Base-by-base conservation (phyloP, 192 early-diverging fungal genomes). In the Podila minutissima region DNA sequence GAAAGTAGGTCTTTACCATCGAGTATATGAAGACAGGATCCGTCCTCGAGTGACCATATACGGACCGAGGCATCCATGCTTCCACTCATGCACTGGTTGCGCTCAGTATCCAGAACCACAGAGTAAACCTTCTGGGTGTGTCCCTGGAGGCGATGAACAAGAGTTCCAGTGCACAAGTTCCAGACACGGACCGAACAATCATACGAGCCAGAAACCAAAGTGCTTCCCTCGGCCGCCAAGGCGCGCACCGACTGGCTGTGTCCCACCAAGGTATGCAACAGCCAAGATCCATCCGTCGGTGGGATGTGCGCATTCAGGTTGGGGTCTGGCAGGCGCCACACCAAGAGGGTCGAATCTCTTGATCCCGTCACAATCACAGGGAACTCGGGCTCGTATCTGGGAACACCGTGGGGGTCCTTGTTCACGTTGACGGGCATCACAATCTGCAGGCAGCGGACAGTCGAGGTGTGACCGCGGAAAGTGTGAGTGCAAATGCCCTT, bases 71-170 rank as follows among this genome's bases (percentile, higher is more conserved):
- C 89, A 83, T 99, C 98, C 94, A 99, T 94, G 70, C 93, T 94
- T 24, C 98, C 98, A 67, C 93, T 94, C 71, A 97, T 96, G 59
- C 95, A 95, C 53, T 92, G 87, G 55, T 93, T 88, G 49, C 93
- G 86, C 74, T 96, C 94, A 26, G 92, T 86, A 69, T 92, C 92
- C 69, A 99, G 89, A 11, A 95, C 97, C 31, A 99, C 93, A 9
- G 94, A 94, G 82, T 99, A 99, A 12, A 99, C 98, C 74, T 97
- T 97, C 75, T 97, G 92, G 24, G 91, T 88, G 82, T 99, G 98
- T 37, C 96, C 98, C 35, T 91, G 83, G 57, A 96, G 89, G 12
- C 82, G 82, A 77, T 94, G 92, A 24, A 93, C 72, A 26, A 87
- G 77, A 22, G 85, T 69, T 11, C 98, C 98, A 0, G 88, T 93